These are phyloP conservation scores for Henningerozyma blattae DNA, from an alignment of 805 yeast genomes.

Conservation along the genomic window DNA sequence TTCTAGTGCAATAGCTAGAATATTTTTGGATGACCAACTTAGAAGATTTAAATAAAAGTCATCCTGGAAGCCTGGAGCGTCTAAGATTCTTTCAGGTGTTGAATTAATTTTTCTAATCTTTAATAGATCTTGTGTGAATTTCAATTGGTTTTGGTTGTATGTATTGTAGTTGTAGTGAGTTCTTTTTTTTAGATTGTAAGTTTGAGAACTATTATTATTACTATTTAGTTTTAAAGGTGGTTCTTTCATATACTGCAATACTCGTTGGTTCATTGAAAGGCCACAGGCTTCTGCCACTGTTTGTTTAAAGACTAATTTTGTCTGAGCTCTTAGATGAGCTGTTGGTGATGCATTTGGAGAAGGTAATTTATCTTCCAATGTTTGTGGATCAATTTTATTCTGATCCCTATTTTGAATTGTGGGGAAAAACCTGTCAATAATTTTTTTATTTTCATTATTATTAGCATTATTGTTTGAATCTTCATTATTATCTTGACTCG, in stretches of 20 bases:
- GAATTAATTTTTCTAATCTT: constrained; percentile 70
- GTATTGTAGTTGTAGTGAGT: constrained; percentile 21
- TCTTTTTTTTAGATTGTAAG: constrained; percentile 20
- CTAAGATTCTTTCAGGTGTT: constrained; percentile 85
- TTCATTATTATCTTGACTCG: constrained; percentile 1
- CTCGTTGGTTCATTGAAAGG: constrained; percentile 65
- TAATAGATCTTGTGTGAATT: constrained; percentile 33
- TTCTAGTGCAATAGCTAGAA: constrained; percentile 81
- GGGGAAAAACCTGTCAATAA: constrained; percentile 51
- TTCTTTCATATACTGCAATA: constrained; percentile 74
- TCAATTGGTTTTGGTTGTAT: constrained; percentile 16
- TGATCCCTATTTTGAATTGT: constrained; percentile 36
- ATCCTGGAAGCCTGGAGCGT: constrained; percentile 90
- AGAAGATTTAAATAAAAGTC: constrained; percentile 83
- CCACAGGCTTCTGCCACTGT: constrained; percentile 96
- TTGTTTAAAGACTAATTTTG: constrained; percentile 44
- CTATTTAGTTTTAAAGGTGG: no score
- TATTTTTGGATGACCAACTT: constrained; percentile 77
- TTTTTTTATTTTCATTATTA: neutral
- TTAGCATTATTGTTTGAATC: neutral
- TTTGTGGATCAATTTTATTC: constrained; percentile 15
- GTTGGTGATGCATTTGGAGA: constrained; percentile 37
- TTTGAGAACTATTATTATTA: constrained; percentile 19
- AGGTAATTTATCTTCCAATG: constrained; percentile 29
- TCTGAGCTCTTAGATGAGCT: constrained; percentile 31